Evolutionary conservation across 805 yeast species (phyloP), one percentile per base, ranked within the genome.

Genomic region (Pichia heedii): DNA sequence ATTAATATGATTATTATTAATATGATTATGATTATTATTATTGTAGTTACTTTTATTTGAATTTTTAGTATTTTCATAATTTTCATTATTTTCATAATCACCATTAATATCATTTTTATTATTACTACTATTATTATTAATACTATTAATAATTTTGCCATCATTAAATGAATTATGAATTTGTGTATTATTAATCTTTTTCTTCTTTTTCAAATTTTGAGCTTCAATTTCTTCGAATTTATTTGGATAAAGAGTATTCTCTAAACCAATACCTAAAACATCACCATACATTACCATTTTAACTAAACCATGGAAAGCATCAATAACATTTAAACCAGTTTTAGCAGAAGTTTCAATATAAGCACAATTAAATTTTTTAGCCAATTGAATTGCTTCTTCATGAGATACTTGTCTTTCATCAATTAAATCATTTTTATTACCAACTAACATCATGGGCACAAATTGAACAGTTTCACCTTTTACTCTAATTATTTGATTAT

Each of bases 311-410:
- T 63, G 56, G 50, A 65, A 65, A 11, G 67, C 66, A 32, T 62
- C 62, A 12, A 51, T 52, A 37, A 93, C 97, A 55, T 93, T 89
- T 51, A 82, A 74, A 47, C 95, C 81, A 55, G 83, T 85, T 63
- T 93, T 93, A 21, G 97, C 97, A 34, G 90, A 79, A 2, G 97
- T 86, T 65, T 93, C 98, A 53, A 89, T 73, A 60, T 89, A 93
- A 49, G 82, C 78, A 52, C 84, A 75, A 48, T 73, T 70, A 56
- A 85, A 76, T 50, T 75, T 72, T 44, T 72, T 70, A 26, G 95
- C 95, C 46, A 86, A 67, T 38, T 65, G 65, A 42, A 62, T 53
- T 22, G 80, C 85, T 58, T 83, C 89, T 19, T 68, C 74, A 36
- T 65, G 68, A 13, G 76, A 65, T 15, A 81, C 84, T 55, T 76